Evolutionary conservation across 2,329 filamentous ascomycete genomes (phyloP).

Genomic region (Gnomoniopsis sp.): DNA sequence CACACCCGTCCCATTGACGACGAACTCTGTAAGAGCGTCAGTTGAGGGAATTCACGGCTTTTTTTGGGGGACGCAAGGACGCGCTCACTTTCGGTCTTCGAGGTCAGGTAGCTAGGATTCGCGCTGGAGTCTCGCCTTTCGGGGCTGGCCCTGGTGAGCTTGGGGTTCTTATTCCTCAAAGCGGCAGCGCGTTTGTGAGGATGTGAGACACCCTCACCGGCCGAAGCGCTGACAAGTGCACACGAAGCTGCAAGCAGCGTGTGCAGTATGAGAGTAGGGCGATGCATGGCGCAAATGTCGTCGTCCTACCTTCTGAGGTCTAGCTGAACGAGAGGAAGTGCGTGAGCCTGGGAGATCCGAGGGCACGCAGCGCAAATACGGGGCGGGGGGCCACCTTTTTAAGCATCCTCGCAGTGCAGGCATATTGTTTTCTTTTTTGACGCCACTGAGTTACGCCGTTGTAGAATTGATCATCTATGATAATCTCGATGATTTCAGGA

Average conservation of each 20-base stretch:
- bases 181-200: neutral
- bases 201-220: neutral
- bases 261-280: neutral
- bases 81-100: conserved; percentile 13
- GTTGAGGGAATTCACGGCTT: neutral
- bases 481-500: neutral
- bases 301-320: neutral
- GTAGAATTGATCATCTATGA: neutral
- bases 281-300: neutral
- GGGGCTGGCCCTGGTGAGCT: neutral
- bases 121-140: neutral
- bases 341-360: neutral
- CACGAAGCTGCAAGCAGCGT: conserved; percentile 1
- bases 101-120: conserved; percentile 1
- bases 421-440: neutral
- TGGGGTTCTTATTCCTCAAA: neutral
- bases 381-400: neutral
- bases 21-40: conserved; percentile 46
- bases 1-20: conserved; percentile 60
- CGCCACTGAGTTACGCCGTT: neutral
- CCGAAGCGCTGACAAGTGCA: neutral
- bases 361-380: neutral
- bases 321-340: neutral
- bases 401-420: neutral
- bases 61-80: neutral